phyloP scores from a whole-genome alignment of 73 alveolate species.

The Halteria grandinella region DNA sequence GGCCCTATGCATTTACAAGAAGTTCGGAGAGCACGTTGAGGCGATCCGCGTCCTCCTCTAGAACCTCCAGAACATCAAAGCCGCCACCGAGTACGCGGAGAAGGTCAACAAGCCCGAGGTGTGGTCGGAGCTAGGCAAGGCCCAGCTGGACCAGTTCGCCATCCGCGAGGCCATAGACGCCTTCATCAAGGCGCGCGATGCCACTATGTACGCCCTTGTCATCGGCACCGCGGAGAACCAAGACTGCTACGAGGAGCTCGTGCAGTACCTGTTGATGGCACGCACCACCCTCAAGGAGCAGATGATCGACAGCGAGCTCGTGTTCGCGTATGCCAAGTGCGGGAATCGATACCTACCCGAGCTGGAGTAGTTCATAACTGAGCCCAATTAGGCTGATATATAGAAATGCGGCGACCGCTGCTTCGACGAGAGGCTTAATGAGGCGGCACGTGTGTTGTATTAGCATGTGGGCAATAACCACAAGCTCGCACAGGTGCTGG shows the following conservation, averaged over 20 bases:
- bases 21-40: constrained; percentile 82
- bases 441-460: constrained; percentile 96
- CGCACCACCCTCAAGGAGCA: constrained; percentile 86
- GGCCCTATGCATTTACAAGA: constrained; percentile 92
- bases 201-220: constrained; percentile 84
- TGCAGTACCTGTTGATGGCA: constrained; percentile 93
- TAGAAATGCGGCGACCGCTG: constrained; percentile 96
- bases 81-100: constrained; percentile 96
- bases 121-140: constrained; percentile 98
- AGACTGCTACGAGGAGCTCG: constrained; percentile 86
- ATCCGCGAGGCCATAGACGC: constrained; percentile 95
- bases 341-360: constrained; percentile 84
- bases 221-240: constrained; percentile 90
- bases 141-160: constrained; percentile 86
- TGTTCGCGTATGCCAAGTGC: constrained; percentile 94
- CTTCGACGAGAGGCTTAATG: constrained; percentile 90
- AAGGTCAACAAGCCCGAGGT: constrained; percentile 87
- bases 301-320: constrained; percentile 91
- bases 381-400: constrained; percentile 92
- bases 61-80: constrained; percentile 82
- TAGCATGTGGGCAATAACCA: constrained; percentile 92
- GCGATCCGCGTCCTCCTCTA: constrained; percentile 93
- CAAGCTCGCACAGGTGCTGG: constrained; percentile 93
- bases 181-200: constrained; percentile 93
- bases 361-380: constrained; percentile 91